Evolutionary conservation across 306 rosid species (phyloP), one percentile per base, ranked within the genome.

Genomic region (Corylus avellana): DNA sequence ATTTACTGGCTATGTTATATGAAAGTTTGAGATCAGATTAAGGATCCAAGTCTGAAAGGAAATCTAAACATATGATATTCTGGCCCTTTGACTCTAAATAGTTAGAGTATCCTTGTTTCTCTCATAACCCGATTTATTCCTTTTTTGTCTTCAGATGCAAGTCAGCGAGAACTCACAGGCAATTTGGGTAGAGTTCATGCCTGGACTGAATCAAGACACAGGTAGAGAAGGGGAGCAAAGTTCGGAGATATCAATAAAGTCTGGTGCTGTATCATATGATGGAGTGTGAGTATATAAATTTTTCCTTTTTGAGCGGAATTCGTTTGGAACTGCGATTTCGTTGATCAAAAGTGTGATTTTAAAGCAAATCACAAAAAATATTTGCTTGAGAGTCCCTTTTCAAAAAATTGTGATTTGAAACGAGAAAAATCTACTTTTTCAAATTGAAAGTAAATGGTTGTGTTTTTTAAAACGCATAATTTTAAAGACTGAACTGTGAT

Each of bases 151-250:
- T 73, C 91, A 94, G 97, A 87, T 91, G 95, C 90, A 88, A 56
- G 79, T 91, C 75, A 86, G 87, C 78, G 98, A 92, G 79, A 83
- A 64, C 81, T 86, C 93, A 22, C 95, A 87, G 71, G 85, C 97
- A 82, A 44, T 88, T 82, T 94, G 98, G 98, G 76, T 86, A 37
- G 88, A 87, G 37, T 73, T 92, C 75, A 78, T 83, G 25, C 88
- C 92, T 71, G 32, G 83, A 74, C 46, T 80, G 46, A 49, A 79
- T 85, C 94, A 86, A 83, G 85, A 62, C 77, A 68, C 82, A 32
- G 86, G 84, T 76, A 54, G 74, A 84, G 87, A 85, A 77, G 76
- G 57, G 42, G 85, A 87, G 72, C 79, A 90, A 49, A 83, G 70
- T 81, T 54, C 82, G 71, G 46, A 27, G 78, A 72, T 86, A 70